Percentiles rank a stretch among this genome's conserved stretches.
These are phyloP conservation scores for Irpex lacteus DNA, from an alignment of 1,284 basidiomycete species.

Conservation along the genomic window DNA sequence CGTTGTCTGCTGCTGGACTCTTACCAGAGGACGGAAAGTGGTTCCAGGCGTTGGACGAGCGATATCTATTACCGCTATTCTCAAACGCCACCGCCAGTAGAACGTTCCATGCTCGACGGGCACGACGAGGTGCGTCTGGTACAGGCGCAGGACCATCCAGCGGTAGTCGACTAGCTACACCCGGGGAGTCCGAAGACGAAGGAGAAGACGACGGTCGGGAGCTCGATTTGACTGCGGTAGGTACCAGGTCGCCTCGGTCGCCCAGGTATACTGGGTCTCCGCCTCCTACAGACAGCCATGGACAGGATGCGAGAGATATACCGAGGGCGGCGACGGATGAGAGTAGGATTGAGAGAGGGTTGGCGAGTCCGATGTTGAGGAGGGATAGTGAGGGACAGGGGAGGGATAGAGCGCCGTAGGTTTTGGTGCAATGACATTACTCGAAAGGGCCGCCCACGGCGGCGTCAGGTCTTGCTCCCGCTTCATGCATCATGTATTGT, in stretches of 20 bases:
- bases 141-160: slow-evolving; percentile 26
- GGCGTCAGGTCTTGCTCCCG: no score
- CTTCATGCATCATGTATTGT: no score
- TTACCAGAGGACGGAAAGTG: slow-evolving; percentile 73
- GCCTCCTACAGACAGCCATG: slow-evolving; percentile 1
- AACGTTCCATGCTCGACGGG: slow-evolving; percentile 80
- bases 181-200: slow-evolving; percentile 55
- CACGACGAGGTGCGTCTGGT: slow-evolving; percentile 40
- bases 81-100: slow-evolving; percentile 91
- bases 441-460: no score
- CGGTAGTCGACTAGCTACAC: slow-evolving; percentile 39
- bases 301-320: slow-evolving; percentile 23
- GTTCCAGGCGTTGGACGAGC: slow-evolving; percentile 95
- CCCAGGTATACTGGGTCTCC: slow-evolving; percentile 10
- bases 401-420: slow-evolving; percentile 21
- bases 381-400: slow-evolving; percentile 35
- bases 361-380: slow-evolving; percentile 52
- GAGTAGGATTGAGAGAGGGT: slow-evolving; percentile 55
- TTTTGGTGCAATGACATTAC: not conserved
- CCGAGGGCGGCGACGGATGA: slow-evolving; percentile 39
- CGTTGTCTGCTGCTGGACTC: not conserved
- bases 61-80: slow-evolving; percentile 93
- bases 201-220: slow-evolving; percentile 31
- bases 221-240: slow-evolving; percentile 32
- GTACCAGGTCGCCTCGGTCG: slow-evolving; percentile 7